Evolutionary conservation across 2,329 filamentous ascomycete genomes (phyloP).

Genomic region (Diplocarpon rosae): DNA sequence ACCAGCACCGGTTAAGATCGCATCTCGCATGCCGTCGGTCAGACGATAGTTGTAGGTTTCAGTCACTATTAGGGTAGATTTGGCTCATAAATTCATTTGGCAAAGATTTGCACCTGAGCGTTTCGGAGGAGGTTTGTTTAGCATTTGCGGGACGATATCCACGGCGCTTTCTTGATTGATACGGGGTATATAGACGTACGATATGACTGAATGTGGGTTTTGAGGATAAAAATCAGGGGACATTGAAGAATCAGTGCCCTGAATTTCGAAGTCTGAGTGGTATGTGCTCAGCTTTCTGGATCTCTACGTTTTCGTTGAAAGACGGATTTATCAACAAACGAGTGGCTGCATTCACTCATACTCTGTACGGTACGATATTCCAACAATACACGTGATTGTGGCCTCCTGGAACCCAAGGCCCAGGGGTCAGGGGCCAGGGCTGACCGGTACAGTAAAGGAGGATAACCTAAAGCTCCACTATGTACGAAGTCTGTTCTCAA

Average conservation of each 20-base stretch:
- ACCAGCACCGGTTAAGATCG: slow-evolving; percentile 26
- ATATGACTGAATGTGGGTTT: not conserved
- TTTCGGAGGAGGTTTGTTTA: slow-evolving; percentile 11
- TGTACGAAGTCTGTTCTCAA: not conserved
- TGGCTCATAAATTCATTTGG: slow-evolving; percentile 1
- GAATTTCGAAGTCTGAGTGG: too few species aligned
- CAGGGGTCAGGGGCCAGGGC: not conserved
- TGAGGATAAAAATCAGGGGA: not conserved
- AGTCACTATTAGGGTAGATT: slow-evolving; percentile 4
- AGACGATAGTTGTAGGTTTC: slow-evolving; percentile 17
- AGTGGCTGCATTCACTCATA: too few species aligned
- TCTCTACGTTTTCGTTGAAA: too few species aligned
- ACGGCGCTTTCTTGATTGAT: slow-evolving; percentile 10
- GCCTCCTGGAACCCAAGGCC: too few species aligned
- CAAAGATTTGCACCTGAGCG: slow-evolving; percentile 10
- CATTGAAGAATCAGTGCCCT: not conserved
- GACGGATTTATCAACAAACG: too few species aligned
- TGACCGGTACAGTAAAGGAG: not conserved
- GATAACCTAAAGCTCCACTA: not conserved
- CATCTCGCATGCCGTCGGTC: slow-evolving; percentile 26
- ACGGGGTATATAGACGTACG: not conserved
- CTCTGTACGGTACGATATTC: too few species aligned
- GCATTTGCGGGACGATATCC: slow-evolving; percentile 16
- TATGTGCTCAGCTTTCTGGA: too few species aligned
- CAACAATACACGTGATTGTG: not conserved